A percentile compares a stretch with the other conserved stretches of the same genome.
Conservation (phyloP, 2,329 filamentous ascomycete genomes). For the Septoria linicola region DNA sequence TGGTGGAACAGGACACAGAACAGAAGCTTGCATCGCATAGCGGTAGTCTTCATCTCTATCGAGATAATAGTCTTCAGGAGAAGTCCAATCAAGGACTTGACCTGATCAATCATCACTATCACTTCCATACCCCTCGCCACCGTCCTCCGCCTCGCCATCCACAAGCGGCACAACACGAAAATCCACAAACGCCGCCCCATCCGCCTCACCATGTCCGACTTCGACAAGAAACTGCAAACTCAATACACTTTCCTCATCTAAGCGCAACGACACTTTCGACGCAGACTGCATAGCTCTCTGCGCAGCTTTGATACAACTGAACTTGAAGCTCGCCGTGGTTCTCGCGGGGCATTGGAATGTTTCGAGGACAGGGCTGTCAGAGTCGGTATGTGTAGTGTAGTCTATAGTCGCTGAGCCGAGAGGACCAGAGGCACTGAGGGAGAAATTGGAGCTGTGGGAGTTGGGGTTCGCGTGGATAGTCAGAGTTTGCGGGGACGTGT, state of each 20-base stretch:
- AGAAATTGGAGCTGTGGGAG: conserved; percentile 55
- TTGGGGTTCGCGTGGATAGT: conserved; percentile 52
- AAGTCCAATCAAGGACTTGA: no score
- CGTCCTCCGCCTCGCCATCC: conserved; percentile 56
- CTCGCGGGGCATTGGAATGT: conserved; percentile 63
- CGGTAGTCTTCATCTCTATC: no score
- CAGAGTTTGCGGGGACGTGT: conserved; percentile 59
- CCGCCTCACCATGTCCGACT: conserved; percentile 54
- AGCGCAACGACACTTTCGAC: conserved; percentile 86
- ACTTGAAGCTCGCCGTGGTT: conserved; percentile 75
- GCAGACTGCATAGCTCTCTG: conserved; percentile 89
- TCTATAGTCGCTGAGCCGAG: conserved; percentile 62
- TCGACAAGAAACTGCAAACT: conserved; percentile 97
- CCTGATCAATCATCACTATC: conserved; percentile 11
- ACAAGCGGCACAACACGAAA: conserved; percentile 77
- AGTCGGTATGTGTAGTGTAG: conserved; percentile 45
- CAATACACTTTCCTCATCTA: conserved; percentile 84
- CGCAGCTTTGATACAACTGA: conserved; percentile 79
- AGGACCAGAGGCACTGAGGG: conserved; percentile 64
- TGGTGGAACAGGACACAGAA: no score
- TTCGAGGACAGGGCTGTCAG: conserved; percentile 59
- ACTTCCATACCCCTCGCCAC: conserved; percentile 33
- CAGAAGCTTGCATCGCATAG: no score
- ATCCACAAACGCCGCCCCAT: conserved; percentile 69
- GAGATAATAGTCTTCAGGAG: no score